Conservation (phyloP, 1,139 yeast species). For the Yamadazyma oceani region DNA sequence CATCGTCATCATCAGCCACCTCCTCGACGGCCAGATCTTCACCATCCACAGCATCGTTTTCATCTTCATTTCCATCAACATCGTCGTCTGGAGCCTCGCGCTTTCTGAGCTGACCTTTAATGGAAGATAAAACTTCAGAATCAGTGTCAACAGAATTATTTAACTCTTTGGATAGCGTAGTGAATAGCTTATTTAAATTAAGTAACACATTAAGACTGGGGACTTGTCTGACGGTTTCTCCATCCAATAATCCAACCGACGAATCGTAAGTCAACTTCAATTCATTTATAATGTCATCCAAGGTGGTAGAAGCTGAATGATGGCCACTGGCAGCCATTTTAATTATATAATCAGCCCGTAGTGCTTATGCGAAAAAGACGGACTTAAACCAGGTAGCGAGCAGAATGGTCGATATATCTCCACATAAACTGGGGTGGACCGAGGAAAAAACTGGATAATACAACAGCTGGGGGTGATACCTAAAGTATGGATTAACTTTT, state of each 20-base stretch:
- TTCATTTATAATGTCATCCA: constrained; percentile 54
- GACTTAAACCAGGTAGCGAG: too few relatives aligned
- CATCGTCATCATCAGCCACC: constrained; percentile 8
- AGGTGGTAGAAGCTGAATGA: constrained; percentile 41
- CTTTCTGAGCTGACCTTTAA: too few relatives aligned
- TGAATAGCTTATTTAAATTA: constrained; percentile 47
- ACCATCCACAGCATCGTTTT: background rate
- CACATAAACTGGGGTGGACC: too few relatives aligned
- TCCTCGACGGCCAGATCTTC: constrained; percentile 11
- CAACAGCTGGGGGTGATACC: too few relatives aligned
- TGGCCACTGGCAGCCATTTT: constrained; percentile 18
- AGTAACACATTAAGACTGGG: constrained; percentile 49
- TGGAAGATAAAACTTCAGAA: constrained; percentile 28
- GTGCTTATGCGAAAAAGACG: constrained; percentile 4
- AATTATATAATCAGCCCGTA: too few relatives aligned
- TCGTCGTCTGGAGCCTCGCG: constrained; percentile 4
- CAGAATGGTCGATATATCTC: too few relatives aligned
- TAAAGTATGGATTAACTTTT: too few relatives aligned
- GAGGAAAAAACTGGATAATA: too few relatives aligned
- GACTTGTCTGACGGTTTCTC: constrained; percentile 49
- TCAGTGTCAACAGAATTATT: constrained; percentile 49
- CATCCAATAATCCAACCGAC: constrained; percentile 59
- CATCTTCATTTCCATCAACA: constrained; percentile 8
- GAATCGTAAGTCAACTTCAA: constrained; percentile 57
- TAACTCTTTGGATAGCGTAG: constrained; percentile 49